Base-by-base conservation (phyloP, 495 filamentous ascomycete species). In the Rhypophila decipiens region DNA sequence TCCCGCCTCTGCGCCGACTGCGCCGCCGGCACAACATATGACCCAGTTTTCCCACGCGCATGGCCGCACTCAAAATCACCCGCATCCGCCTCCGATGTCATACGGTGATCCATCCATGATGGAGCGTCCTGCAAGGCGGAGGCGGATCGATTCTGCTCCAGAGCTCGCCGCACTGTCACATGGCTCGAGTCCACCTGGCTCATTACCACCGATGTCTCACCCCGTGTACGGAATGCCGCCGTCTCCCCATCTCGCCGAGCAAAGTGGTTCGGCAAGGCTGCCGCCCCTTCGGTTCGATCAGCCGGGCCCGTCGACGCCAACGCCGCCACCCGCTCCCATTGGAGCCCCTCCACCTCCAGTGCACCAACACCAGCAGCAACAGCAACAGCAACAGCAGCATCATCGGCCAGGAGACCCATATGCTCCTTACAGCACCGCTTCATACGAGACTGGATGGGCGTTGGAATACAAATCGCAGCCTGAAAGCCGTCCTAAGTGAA, bases 381-480 rank as follows among this genome's bases (percentile, higher is more conserved):
- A 7, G 5, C 35, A 37, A 11, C 35, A 33, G 13, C 29, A 33
- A 8, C 29, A 7, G 13, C 29, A 33, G 8, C 29, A 33, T 8
- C 29, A 33, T 33, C n/a, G n/a, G n/a, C n/a, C 60, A 11, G 20
- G 22, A 23, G 55, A 53, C 35, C 52, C 46, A 42, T 67, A 62
- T 35, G 34, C 56, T 4, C 48, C 61, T 20, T 60, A 62, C 15
- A 60, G 60, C 40, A 58, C 59, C 22, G 55, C 64, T 19, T 49
- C 61, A 2, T 65, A 70, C 24, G 72, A 74, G 47, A 68, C 67
- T 13, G 72, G 70, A 13, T 75, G 71, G 71, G 71, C 65, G 21
- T 70, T 67, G 1, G 65, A 60, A 17, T 52, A 61, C 18, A 55
- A 63, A 34, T 55, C 57, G 11, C 56, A 58, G 5, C 42, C 58